Percentiles rank a stretch among this genome's conserved stretches.
These are phyloP conservation scores for Galerina marginata DNA, from an alignment of 768 basidiomycete species.

Conservation along the genomic window DNA sequence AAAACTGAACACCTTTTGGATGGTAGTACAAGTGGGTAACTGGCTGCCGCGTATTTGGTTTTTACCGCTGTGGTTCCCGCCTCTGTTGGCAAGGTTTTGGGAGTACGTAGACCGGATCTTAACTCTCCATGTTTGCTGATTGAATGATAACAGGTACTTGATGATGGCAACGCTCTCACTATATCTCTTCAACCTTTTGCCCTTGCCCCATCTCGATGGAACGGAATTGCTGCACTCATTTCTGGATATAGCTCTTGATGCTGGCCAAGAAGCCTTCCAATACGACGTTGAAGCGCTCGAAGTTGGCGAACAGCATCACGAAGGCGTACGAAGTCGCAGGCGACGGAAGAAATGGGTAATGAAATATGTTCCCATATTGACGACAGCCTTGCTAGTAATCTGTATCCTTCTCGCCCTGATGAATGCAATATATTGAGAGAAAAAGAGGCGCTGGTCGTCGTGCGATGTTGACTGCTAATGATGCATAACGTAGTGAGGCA, in stretches of 20 bases:
- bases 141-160: slow-evolving; percentile 53
- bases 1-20: background rate
- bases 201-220: slow-evolving; percentile 76
- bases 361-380: slow-evolving; percentile 25
- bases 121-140: background rate
- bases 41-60: slow-evolving; percentile 49
- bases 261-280: slow-evolving; percentile 9
- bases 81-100: slow-evolving; percentile 47
- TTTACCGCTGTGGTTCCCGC: slow-evolving; percentile 49
- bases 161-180: slow-evolving; percentile 75
- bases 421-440: slow-evolving; percentile 19
- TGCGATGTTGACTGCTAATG: slow-evolving; percentile 6
- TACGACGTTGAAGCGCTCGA: slow-evolving; percentile 42
- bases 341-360: slow-evolving; percentile 29
- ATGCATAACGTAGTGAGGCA: slow-evolving; percentile 26
- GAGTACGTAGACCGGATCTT: slow-evolving; percentile 48
- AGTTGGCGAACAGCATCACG: slow-evolving; percentile 10
- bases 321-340: slow-evolving; percentile 13
- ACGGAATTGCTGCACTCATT: slow-evolving; percentile 52
- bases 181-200: slow-evolving; percentile 83
- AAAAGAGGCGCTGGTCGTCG: slow-evolving; percentile 8
- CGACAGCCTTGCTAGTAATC: slow-evolving; percentile 6
- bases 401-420: slow-evolving; percentile 18
- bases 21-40: slow-evolving; percentile 56
- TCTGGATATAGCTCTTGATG: slow-evolving; percentile 18